Evolutionary conservation across 441 rosid species (phyloP).

Genomic region (California macrophylla): DNA sequence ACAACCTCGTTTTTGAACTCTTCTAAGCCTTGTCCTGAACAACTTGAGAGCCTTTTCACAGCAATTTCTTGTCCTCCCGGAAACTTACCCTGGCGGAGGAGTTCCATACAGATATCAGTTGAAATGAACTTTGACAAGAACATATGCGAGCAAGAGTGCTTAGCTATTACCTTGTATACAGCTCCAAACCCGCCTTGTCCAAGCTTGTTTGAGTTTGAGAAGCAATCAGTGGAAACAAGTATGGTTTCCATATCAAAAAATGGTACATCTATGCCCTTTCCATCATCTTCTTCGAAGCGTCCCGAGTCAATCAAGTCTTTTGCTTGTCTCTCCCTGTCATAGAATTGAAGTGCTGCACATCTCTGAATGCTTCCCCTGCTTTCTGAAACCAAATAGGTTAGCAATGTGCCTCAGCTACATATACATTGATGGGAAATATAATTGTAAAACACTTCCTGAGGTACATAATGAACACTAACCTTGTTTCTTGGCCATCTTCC

Average conservation of each 20-base stretch:
- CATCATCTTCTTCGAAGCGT: constrained; percentile 37
- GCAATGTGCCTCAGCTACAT: background rate
- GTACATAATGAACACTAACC: constrained; percentile 21
- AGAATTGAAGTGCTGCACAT: constrained; percentile 23
- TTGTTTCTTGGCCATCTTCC: constrained; percentile 24
- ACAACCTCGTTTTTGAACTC: constrained; percentile 58
- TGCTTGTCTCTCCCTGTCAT: constrained; percentile 34
- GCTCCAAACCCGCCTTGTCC: constrained; percentile 62
- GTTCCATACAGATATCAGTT: background rate
- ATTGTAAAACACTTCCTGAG: background rate
- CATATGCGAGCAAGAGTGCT: background rate
- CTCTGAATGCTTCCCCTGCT: constrained; percentile 21
- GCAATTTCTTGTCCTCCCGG: constrained; percentile 54
- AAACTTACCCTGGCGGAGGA: constrained; percentile 32
- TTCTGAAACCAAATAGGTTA: constrained; percentile 19
- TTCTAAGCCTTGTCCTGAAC: constrained; percentile 51
- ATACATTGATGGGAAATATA: background rate
- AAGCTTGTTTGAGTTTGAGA: constrained; percentile 41
- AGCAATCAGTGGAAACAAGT: constrained; percentile 40
- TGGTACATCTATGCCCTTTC: constrained; percentile 40
- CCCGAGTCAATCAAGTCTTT: constrained; percentile 36
- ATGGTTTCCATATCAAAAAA: constrained; percentile 39
- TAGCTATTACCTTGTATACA: constrained; percentile 40
- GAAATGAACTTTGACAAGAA: background rate
- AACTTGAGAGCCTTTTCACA: constrained; percentile 42